Evolutionary conservation across 73 alveolate genomes (phyloP).

Genomic region (Blepharisma stoltei): DNA sequence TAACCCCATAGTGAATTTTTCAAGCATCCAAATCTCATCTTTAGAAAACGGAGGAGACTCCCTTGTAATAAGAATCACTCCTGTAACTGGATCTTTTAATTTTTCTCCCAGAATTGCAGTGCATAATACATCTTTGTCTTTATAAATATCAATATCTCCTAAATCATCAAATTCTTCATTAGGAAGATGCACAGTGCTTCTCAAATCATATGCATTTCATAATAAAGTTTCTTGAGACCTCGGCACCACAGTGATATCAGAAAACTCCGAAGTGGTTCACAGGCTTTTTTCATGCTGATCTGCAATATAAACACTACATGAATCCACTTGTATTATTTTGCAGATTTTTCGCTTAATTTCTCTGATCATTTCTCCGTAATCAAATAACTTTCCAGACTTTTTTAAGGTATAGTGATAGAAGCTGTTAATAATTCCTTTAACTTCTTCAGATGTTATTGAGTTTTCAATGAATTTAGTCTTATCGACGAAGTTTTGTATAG

Average conservation of each 20-base stretch:
- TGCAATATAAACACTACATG: neutral
- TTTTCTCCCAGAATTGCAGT: neutral
- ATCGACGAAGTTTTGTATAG: too few relatives aligned
- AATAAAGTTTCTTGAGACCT: neutral
- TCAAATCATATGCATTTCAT: neutral
- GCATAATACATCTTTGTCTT: neutral
- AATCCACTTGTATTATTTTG: neutral
- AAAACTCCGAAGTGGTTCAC: neutral
- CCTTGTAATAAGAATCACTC: conserved; percentile 1
- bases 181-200: neutral
- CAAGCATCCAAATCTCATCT: conserved; percentile 11
- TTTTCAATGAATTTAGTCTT: too few relatives aligned
- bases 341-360: neutral
- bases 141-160: neutral
- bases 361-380: neutral
- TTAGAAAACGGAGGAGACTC: neutral
- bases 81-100: conserved; percentile 14
- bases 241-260: neutral
- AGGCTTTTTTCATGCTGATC: neutral
- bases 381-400: neutral
- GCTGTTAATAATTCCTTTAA: too few relatives aligned
- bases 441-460: too few relatives aligned
- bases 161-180: neutral
- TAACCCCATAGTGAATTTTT: neutral
- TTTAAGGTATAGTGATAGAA: too few relatives aligned